Conservation (phyloP, 2,329 filamentous ascomycete species). For the Coniochaeta prunicola region DNA sequence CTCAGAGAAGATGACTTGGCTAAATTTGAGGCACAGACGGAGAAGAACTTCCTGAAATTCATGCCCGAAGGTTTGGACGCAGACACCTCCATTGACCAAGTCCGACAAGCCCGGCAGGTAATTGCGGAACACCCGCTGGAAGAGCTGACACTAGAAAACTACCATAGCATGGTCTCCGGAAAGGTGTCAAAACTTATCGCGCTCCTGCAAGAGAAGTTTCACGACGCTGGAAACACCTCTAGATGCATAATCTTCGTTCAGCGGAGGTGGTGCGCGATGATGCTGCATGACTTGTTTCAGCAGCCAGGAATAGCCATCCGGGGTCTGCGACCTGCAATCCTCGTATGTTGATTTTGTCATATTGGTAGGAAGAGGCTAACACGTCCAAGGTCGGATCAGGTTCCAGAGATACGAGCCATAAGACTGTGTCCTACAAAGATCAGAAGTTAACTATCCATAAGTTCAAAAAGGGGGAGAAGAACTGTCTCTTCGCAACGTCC, state of each 20-base stretch:
- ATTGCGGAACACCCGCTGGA: constrained; percentile 24
- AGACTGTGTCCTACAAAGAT: constrained; percentile 60
- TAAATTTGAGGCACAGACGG: constrained; percentile 52
- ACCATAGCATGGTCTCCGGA: constrained; percentile 45
- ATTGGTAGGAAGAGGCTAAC: constrained; percentile 6
- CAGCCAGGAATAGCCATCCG: constrained; percentile 45
- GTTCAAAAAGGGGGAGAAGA: constrained; percentile 51
- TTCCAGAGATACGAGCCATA: constrained; percentile 41
- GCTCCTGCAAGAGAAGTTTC: constrained; percentile 58
- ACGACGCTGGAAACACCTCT: constrained; percentile 44
- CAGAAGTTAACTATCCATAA: constrained; percentile 68
- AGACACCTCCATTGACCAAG: constrained; percentile 44
- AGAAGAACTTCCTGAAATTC: constrained; percentile 11
- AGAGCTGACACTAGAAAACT: constrained; percentile 19
- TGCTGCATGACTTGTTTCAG: constrained; percentile 63
- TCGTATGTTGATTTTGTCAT: constrained; percentile 40
- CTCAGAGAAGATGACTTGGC: constrained; percentile 55
- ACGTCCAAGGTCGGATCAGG: constrained; percentile 28
- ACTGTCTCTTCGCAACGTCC: constrained; percentile 60
- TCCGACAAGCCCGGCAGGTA: constrained; percentile 51
- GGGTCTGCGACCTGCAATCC: constrained; percentile 51
- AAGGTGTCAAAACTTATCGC: constrained; percentile 62
- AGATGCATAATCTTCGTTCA: constrained; percentile 83
- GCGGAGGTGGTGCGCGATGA: constrained; percentile 66
- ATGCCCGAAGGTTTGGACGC: constrained; percentile 25